Evolutionary conservation across 2,329 filamentous ascomycete genomes (phyloP), one percentile per base, ranked within the genome.

Genomic region (Tolypocladium endophyticum): DNA sequence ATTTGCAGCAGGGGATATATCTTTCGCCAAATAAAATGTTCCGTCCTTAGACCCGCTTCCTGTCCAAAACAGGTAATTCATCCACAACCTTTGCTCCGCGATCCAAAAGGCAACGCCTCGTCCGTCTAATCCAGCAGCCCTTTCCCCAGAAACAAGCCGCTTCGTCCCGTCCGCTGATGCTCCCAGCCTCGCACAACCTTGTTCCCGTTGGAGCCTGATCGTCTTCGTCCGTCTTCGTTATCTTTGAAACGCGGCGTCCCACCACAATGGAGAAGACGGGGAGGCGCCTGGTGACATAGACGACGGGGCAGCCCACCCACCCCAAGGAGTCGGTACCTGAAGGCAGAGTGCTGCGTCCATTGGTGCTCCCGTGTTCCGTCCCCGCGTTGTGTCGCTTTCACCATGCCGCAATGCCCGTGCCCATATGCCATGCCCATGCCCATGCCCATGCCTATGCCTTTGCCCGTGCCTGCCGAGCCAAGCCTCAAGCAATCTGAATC

Each of bases 41-140:
- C 28, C 30, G 30, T 35, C 50, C 6, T 12, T 20, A 11, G 47
- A 33, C 47, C 28, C 47, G 8, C 28, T 52, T 28, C 56, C 41
- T 35, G n/a, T 50, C 57, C 30, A 25, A 54, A 54, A 54, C 12
- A 58, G 35, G 45, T 47, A 33, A 58, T 41, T 28, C 57, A 47
- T 52, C 23, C 57, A 35, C 36, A 12, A 38, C 23, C 25, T 41
- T 58, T 43, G 39, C 56, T 30, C 14, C 30, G n/a, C 23, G 7
- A 50, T 47, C n/a, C 30, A 28, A 30, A 57, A 53, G 35, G 18
- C 43, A 58, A 58, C 57, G 57, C 57, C 57, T 33, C 57, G 47
- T 25, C 47, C 35, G 45, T 58, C 47, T 58, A 52, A 54, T 20
- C 43, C 45, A 35, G 33, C 43, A 35, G 33, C 23, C 47, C 41